Evolutionary conservation across 768 basidiomycete species (phyloP).

Genomic region (Tylopilus rubrobrunneus): DNA sequence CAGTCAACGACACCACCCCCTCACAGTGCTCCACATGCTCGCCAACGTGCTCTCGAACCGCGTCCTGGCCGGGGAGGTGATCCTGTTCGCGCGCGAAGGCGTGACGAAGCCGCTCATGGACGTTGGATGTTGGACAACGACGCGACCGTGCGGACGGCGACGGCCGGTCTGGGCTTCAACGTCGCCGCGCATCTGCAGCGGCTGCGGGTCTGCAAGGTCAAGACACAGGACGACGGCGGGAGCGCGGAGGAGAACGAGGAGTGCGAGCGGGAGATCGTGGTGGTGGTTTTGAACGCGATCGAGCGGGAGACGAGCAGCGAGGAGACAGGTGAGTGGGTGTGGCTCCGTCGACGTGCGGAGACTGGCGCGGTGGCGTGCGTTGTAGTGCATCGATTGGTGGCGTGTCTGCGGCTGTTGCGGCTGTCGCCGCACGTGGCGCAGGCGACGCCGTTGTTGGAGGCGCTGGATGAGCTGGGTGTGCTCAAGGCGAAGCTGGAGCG

Average conservation of each 20-base stretch:
- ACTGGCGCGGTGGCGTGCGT: background rate
- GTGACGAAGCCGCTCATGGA: conserved; percentile 59
- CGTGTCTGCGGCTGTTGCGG: conserved; percentile 73
- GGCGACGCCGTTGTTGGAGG: conserved; percentile 58
- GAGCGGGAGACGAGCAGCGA: conserved; percentile 66
- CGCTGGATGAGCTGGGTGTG: conserved; percentile 56
- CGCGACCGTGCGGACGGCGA: conserved; percentile 64
- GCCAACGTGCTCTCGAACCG: conserved; percentile 60
- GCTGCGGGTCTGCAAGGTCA: conserved; percentile 44
- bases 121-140: conserved; percentile 68
- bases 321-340: conserved; percentile 64
- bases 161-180: conserved; percentile 81
- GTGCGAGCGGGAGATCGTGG: conserved; percentile 82
- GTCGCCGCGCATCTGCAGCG: conserved; percentile 64
- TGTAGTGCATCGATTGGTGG: conserved; percentile 77
- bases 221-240: conserved; percentile 29
- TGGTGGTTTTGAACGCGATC: conserved; percentile 79
- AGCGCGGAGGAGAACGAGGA: conserved; percentile 61
- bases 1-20: conserved; percentile 34
- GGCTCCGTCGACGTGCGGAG: background rate
- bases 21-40: conserved; percentile 65
- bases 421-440: conserved; percentile 69
- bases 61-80: conserved; percentile 36
- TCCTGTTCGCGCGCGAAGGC: conserved; percentile 33
- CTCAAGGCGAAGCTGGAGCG: conserved; percentile 54